Evolutionary conservation across 2,329 filamentous ascomycete genomes (phyloP).

Genomic region (Leptographium radiaticola): DNA sequence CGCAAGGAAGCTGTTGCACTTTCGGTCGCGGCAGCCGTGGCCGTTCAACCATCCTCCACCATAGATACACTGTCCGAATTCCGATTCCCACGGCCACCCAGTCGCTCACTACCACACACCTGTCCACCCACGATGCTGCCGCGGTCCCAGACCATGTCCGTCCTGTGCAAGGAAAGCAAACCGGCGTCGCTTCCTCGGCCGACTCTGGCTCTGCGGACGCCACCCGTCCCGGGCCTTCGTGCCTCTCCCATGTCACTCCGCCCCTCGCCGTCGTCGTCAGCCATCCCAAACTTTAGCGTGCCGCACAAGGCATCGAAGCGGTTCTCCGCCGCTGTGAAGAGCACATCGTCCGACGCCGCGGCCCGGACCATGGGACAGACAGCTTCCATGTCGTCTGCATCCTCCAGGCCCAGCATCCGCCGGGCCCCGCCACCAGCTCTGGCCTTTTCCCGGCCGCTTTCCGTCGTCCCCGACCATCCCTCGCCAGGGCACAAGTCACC

Average conservation of each 20-base stretch:
- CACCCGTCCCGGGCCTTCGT: not conserved
- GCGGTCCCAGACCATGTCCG: not conserved
- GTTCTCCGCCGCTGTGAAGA: conserved; percentile 25
- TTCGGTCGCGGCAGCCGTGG: too few species aligned
- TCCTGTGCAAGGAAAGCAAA: not conserved
- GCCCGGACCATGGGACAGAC: not conserved
- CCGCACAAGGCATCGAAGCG: conserved; percentile 32
- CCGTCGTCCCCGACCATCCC: conserved; percentile 40
- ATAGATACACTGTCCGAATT: conserved; percentile 28
- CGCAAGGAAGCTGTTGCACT: conserved; percentile 15
- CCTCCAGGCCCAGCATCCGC: conserved; percentile 14
- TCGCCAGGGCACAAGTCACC: conserved; percentile 24
- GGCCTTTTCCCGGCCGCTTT: conserved; percentile 36
- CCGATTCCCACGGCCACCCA: conserved; percentile 5
- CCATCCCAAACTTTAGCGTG: conserved; percentile 40
- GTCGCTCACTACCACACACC: not conserved
- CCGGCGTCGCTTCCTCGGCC: not conserved
- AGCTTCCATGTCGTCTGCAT: not conserved
- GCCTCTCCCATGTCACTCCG: not conserved
- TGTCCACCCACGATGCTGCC: conserved; percentile 4
- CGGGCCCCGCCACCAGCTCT: conserved; percentile 31
- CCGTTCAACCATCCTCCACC: conserved; percentile 28
- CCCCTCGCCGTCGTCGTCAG: conserved; percentile 7
- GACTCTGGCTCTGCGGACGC: not conserved
- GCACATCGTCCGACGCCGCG: not conserved